Percentiles rank a stretch among this genome's conserved stretches.
These are phyloP conservation scores for Zygosaccharomyces siamensis DNA, from an alignment of 805 yeast genomes.

Conservation along the genomic window DNA sequence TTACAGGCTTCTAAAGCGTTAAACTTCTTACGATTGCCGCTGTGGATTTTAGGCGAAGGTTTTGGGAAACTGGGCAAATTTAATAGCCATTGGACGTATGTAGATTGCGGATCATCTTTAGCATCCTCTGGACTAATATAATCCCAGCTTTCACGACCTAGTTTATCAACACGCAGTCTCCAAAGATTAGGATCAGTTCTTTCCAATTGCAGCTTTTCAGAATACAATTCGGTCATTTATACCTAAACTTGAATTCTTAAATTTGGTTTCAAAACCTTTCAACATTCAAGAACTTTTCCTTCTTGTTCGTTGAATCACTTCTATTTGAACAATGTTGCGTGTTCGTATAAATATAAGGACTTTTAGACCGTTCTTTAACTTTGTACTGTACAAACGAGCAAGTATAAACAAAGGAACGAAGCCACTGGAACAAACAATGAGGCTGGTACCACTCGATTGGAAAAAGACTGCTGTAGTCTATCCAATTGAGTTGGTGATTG, in stretches of 20 bases:
- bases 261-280: neutral
- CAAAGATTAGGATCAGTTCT: slow-evolving; percentile 67
- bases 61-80: slow-evolving; percentile 38
- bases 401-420: neutral
- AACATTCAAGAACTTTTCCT: neutral
- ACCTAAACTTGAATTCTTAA: neutral
- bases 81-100: slow-evolving; percentile 53
- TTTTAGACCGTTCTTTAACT: neutral
- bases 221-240: slow-evolving; percentile 38
- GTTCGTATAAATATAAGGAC: neutral
- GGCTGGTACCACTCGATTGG: neutral
- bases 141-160: slow-evolving; percentile 83
- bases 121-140: slow-evolving; percentile 45
- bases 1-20: slow-evolving; percentile 58
- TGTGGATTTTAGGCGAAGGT: slow-evolving; percentile 34
- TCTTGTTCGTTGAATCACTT: neutral
- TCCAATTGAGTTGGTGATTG: slow-evolving; percentile 19
- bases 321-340: neutral
- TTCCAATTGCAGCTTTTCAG: slow-evolving; percentile 66
- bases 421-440: neutral
- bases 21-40: slow-evolving; percentile 19
- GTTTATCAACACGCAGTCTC: slow-evolving; percentile 64
- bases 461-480: slow-evolving; percentile 12
- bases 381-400: neutral
- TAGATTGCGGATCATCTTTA: slow-evolving; percentile 45